phyloP scores from a whole-genome alignment of 164 flowering plant genomes.

The Umbilicus rupestris region DNA sequence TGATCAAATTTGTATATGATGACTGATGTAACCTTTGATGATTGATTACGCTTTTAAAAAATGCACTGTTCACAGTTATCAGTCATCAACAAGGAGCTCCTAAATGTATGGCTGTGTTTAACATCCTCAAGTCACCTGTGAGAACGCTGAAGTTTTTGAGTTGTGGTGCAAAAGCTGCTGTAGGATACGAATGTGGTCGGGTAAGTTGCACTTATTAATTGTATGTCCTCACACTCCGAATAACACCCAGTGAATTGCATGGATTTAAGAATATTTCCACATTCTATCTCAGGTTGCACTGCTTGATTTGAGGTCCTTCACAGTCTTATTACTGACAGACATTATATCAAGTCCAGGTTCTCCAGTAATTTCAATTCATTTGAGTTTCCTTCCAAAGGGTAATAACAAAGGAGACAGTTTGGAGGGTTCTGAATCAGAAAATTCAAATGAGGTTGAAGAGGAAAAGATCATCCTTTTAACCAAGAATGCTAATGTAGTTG shows the following conservation, averaged over 20 bases:
- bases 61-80: slow-evolving; percentile 33
- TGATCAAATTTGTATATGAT: background rate
- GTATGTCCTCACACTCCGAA: background rate
- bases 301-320: slow-evolving; percentile 21
- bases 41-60: background rate
- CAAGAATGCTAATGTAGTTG: slow-evolving; percentile 18
- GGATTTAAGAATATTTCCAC: background rate
- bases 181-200: slow-evolving; percentile 57
- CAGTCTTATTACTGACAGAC: slow-evolving; percentile 24
- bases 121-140: slow-evolving; percentile 52
- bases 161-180: slow-evolving; percentile 57
- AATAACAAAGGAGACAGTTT: slow-evolving; percentile 8
- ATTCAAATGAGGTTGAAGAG: slow-evolving; percentile 10
- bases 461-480: slow-evolving; percentile 17
- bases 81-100: slow-evolving; percentile 28
- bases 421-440: slow-evolving; percentile 14
- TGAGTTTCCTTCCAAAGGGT: slow-evolving; percentile 15
- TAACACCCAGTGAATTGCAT: background rate
- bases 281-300: slow-evolving; percentile 29
- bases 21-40: background rate
- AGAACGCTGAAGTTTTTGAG: slow-evolving; percentile 31
- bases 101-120: slow-evolving; percentile 44
- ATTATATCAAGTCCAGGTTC: slow-evolving; percentile 17
- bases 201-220: slow-evolving; percentile 15
- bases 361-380: slow-evolving; percentile 19